Evolutionary conservation across 2,329 filamentous ascomycete species (phyloP), one percentile per base, ranked within the genome.

Genomic region (Zymoseptoria ardabiliae): DNA sequence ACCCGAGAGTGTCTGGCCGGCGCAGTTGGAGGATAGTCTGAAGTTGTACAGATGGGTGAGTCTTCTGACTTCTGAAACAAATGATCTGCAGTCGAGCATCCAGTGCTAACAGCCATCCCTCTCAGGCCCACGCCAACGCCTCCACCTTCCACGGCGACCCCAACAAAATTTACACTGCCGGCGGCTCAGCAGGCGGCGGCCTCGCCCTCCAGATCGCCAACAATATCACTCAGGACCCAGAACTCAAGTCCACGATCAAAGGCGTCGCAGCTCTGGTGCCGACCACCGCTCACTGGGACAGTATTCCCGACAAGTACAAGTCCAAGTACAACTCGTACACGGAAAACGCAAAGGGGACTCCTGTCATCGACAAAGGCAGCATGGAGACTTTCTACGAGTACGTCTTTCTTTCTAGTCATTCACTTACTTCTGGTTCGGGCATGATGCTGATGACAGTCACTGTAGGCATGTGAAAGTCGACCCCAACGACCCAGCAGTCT

Each of bases 1-100:
- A 2, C 78, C 78, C 0, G 76, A 80, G 58, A 59, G 75, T 61
- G 71, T 71, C 17, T 81, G 78, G 64, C 78, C 78, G 5, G 71
- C 71, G 1, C 73, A 75, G 22, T 68, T 76, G 17, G 67, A 77
- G 28, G 78, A 80, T 62, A 79, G 59, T 30, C 53, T 68, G 61
- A 65, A 64, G 10, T 61, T 65, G 10, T 69, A 68, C 56, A 69
- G 76, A 70, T 80, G 77, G 77, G 73, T 76, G 57, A 11, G 48
- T 58, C n/a, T n/a, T n/a, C n/a, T n/a, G n/a, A n/a, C n/a, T n/a
- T n/a, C n/a, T n/a, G n/a, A n/a, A n/a, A n/a, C n/a, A n/a, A n/a
- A n/a, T n/a, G n/a, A n/a, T n/a, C n/a, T n/a, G n/a, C n/a, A n/a
- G n/a, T n/a, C n/a, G n/a, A n/a, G n/a, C n/a, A n/a, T 22, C 7